Evolutionary conservation across 1,284 basidiomycete genomes (phyloP).

Genomic region (Sporisorium scitamineum): DNA sequence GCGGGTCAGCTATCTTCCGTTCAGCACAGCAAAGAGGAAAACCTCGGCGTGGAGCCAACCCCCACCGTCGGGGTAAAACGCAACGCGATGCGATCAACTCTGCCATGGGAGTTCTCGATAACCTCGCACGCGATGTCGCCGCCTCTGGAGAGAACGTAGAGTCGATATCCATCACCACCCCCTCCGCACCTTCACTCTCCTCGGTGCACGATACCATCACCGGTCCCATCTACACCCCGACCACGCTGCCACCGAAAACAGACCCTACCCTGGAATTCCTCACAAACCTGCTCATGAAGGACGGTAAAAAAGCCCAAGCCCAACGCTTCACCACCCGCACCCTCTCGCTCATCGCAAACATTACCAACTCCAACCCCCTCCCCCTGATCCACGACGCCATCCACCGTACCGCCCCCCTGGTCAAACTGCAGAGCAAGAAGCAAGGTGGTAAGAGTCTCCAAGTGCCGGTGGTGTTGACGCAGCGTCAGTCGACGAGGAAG

Average conservation of each 20-base stretch:
- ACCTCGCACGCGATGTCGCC: conserved; percentile 23
- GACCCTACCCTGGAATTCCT: conserved; percentile 67
- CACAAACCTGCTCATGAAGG: conserved; percentile 70
- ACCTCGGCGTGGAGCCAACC: conserved; percentile 3
- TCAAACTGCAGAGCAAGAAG: conserved; percentile 68
- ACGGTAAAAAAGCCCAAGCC: conserved; percentile 70
- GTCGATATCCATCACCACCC: conserved; percentile 8
- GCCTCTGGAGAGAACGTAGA: neutral
- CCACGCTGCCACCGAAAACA: conserved; percentile 50
- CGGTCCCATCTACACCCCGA: conserved; percentile 42
- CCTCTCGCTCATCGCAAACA: conserved; percentile 61
- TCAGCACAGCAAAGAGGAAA: conserved; percentile 19
- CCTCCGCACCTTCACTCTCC: conserved; percentile 7
- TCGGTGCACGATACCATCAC: conserved; percentile 12
- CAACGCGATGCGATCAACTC: conserved; percentile 36
- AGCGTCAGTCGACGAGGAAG: conserved; percentile 66
- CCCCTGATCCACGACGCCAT: conserved; percentile 69
- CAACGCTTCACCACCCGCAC: conserved; percentile 64
- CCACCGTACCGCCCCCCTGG: conserved; percentile 62
- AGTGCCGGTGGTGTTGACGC: conserved; percentile 69
- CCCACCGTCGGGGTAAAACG: conserved; percentile 10
- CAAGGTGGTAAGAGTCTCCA: conserved; percentile 69
- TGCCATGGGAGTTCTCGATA: conserved; percentile 39
- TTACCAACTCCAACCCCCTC: conserved; percentile 67
- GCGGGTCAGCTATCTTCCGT: conserved; percentile 6